Conservation (phyloP, 768 basidiomycete species). For the Strobilomyces echinocephalus region DNA sequence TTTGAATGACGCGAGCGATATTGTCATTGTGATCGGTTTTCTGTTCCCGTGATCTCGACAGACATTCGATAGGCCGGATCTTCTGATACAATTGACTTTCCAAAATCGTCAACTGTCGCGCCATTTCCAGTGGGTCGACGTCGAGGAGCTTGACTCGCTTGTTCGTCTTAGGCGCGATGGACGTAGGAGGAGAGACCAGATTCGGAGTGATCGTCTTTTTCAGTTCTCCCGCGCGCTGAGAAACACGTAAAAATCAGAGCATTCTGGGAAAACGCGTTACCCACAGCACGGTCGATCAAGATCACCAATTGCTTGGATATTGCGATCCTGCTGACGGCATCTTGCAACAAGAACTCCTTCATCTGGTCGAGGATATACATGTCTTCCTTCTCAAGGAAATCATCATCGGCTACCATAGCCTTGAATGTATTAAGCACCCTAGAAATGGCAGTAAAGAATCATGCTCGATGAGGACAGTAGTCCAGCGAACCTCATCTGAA, state of each 20-base stretch:
- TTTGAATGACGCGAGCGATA: constrained; percentile 81
- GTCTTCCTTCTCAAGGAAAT: constrained; percentile 85
- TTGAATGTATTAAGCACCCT: constrained; percentile 88
- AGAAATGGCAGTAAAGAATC: constrained; percentile 2
- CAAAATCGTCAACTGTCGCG: constrained; percentile 88
- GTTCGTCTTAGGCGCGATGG: constrained; percentile 66
- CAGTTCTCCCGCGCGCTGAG: constrained; percentile 49
- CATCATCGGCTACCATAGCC: constrained; percentile 79
- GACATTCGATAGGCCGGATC: constrained; percentile 87
- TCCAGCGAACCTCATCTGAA: constrained; percentile 71
- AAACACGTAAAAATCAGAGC: constrained; percentile 12
- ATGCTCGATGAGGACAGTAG: not conserved
- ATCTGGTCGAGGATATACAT: constrained; percentile 75
- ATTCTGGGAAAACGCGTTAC: constrained; percentile 29
- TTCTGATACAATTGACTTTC: constrained; percentile 83
- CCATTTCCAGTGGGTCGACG: constrained; percentile 84
- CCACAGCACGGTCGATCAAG: constrained; percentile 75
- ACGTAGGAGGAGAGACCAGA: constrained; percentile 61
- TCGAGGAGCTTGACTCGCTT: constrained; percentile 80
- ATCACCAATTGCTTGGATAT: constrained; percentile 73
- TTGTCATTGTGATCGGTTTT: constrained; percentile 73
- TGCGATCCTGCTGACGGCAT: constrained; percentile 57
- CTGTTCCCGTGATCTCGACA: constrained; percentile 77
- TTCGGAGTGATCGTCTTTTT: constrained; percentile 54
- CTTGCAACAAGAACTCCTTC: constrained; percentile 68